These are phyloP conservation scores for Apophysomyces sp. DNA, from an alignment of 371 early-diverging fungal genomes.

Conservation along the genomic window DNA sequence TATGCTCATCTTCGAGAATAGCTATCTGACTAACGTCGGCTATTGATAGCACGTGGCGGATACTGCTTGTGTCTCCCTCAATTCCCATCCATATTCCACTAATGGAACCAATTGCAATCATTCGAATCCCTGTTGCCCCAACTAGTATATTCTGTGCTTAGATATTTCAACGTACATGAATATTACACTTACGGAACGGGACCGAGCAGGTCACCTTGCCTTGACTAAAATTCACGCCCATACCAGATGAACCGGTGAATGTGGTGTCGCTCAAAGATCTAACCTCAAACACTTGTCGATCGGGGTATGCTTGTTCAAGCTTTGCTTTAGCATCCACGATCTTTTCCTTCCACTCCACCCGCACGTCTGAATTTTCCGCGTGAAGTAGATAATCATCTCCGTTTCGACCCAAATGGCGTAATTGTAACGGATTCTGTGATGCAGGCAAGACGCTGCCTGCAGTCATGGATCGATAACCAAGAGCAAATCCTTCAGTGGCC, in stretches of 20 bases:
- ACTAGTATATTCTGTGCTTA: constrained; percentile 13
- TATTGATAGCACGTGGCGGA: constrained; percentile 26
- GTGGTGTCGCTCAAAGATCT: constrained; percentile 40
- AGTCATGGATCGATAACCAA: constrained; percentile 8
- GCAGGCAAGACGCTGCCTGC: constrained; percentile 4
- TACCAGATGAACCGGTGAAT: constrained; percentile 21
- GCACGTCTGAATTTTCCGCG: constrained; percentile 70
- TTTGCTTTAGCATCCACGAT: constrained; percentile 71
- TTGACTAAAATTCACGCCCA: constrained; percentile 13
- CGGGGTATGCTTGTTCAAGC: constrained; percentile 34
- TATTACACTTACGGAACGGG: constrained; percentile 65
- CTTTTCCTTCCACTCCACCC: constrained; percentile 82
- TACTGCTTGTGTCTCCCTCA: constrained; percentile 40
- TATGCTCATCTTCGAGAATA: constrained; percentile 36
- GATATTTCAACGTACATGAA: not conserved
- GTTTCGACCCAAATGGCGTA: constrained; percentile 72
- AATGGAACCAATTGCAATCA: constrained; percentile 81
- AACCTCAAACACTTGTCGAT: constrained; percentile 66
- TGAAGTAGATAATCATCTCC: constrained; percentile 71
- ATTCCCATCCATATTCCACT: constrained; percentile 66
- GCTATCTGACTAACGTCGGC: constrained; percentile 41
- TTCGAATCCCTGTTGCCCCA: constrained; percentile 51
- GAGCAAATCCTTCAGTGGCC: constrained; percentile 45
- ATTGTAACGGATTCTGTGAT: constrained; percentile 12
- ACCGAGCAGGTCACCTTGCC: constrained; percentile 72